These are phyloP conservation scores for Phytophthora gonapodyides DNA, from an alignment of 352 stramenopile genomes.

Conservation along the genomic window DNA sequence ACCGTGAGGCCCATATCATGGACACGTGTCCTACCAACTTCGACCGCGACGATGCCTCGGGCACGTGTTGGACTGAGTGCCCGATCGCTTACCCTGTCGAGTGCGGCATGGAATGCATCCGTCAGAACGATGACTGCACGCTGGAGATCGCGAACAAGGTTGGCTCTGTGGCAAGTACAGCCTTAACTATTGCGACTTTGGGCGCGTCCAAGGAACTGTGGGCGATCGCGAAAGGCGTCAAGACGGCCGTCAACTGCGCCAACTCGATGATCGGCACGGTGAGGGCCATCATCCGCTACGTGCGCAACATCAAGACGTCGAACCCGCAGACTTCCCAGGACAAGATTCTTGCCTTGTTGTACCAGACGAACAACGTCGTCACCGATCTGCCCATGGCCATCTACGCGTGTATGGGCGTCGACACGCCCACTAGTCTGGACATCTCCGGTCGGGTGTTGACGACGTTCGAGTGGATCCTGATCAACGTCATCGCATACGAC, in stretches of 20 bases:
- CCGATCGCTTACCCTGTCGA: constrained; percentile 53
- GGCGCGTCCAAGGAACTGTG: constrained; percentile 39
- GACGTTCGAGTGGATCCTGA: constrained; percentile 43
- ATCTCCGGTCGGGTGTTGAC: constrained; percentile 37
- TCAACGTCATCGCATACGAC: constrained; percentile 46
- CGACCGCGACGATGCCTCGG: constrained; percentile 32
- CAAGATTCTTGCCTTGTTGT: constrained; percentile 56
- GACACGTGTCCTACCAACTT: constrained; percentile 37
- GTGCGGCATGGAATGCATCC: constrained; percentile 61
- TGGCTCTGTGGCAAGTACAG: constrained; percentile 34
- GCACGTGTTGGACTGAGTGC: constrained; percentile 48
- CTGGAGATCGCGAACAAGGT: constrained; percentile 43
- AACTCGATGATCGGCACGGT: constrained; percentile 48
- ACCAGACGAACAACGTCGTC: constrained; percentile 61
- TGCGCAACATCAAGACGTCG: constrained; percentile 35
- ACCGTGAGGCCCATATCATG: constrained; percentile 34
- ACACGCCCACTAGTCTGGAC: constrained; percentile 27
- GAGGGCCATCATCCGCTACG: constrained; percentile 38
- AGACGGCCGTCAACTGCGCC: constrained; percentile 44
- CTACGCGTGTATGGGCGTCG: constrained; percentile 45
- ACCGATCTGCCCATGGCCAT: constrained; percentile 62
- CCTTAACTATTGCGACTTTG: constrained; percentile 34
- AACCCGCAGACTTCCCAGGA: constrained; percentile 47
- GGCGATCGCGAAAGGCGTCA: constrained; percentile 36
- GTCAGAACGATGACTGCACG: constrained; percentile 59